Evolutionary conservation across 1,284 basidiomycete genomes (phyloP).

Genomic region (Puccinia brachypodii): DNA sequence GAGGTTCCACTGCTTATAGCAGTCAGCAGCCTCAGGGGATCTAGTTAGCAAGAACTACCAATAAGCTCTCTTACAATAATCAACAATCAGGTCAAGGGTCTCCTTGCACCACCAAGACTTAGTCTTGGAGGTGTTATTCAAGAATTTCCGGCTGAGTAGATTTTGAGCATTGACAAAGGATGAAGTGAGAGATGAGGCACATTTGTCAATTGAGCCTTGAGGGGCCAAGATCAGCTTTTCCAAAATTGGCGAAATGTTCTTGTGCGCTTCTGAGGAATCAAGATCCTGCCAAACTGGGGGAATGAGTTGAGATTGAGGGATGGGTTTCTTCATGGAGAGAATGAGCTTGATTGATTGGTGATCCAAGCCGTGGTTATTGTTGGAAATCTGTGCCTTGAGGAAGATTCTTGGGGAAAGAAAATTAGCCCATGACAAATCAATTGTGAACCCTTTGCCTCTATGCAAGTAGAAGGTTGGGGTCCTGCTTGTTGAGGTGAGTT

Average conservation of each 20-base stretch:
- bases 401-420: not conserved
- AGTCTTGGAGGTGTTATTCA: not conserved
- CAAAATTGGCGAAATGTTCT: not conserved
- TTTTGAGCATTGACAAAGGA: not conserved
- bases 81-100: not conserved
- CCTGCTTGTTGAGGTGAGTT: not conserved
- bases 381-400: not conserved
- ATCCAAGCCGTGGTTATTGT: not conserved
- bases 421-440: not conserved
- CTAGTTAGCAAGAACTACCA: not conserved
- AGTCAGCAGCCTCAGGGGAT: not conserved
- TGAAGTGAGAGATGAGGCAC: too few species aligned
- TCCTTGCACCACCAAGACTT: conserved; percentile 11
- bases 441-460: not conserved
- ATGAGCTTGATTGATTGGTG: not conserved
- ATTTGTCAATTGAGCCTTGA: not conserved
- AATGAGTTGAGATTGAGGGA: not conserved
- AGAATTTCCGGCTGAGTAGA: not conserved
- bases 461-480: not conserved
- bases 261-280: not conserved
- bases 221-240: not conserved
- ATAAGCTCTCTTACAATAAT: not conserved
- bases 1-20: not conserved
- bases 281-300: not conserved
- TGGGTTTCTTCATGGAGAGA: not conserved